phyloP scores from a whole-genome alignment of 2,329 filamentous ascomycete genomes.

The Aspergillus puulaauensis region DNA sequence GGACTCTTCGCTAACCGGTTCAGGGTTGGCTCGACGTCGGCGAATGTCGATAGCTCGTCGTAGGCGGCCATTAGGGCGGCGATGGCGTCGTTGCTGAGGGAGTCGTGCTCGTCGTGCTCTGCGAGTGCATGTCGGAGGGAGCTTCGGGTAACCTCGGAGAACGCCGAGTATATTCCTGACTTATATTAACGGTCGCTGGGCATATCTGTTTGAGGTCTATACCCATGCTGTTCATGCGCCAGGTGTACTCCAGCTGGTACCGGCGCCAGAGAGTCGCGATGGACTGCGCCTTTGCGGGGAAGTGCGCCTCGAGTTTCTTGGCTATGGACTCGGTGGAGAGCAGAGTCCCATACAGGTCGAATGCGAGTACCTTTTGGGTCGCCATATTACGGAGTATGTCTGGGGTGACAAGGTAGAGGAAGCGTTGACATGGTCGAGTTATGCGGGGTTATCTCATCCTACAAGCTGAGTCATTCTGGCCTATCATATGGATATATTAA shows the following conservation, averaged over 20 bases:
- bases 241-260: conserved; percentile 76
- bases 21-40: conserved; percentile 61
- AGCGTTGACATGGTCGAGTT: no score
- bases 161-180: conserved; percentile 61
- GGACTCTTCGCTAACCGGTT: conserved; percentile 43
- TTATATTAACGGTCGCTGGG: neutral
- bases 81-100: conserved; percentile 47
- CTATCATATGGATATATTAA: no score
- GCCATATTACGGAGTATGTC: neutral
- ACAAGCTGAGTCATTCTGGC: no score
- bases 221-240: conserved; percentile 73
- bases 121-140: conserved; percentile 64
- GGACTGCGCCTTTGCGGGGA: conserved; percentile 56
- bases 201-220: no score
- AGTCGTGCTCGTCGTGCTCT: conserved; percentile 48
- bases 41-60: conserved; percentile 63
- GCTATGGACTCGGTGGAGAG: conserved; percentile 70
- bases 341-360: conserved; percentile 74
- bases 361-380: conserved; percentile 57
- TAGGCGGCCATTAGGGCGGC: conserved; percentile 62
- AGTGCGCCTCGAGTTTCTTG: conserved; percentile 56
- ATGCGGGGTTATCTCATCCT: no score
- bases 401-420: no score
- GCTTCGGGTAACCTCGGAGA: conserved; percentile 61
- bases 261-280: conserved; percentile 65